Conservation (phyloP, 2,329 filamentous ascomycete genomes). For the Blastomyces gilchristii region DNA sequence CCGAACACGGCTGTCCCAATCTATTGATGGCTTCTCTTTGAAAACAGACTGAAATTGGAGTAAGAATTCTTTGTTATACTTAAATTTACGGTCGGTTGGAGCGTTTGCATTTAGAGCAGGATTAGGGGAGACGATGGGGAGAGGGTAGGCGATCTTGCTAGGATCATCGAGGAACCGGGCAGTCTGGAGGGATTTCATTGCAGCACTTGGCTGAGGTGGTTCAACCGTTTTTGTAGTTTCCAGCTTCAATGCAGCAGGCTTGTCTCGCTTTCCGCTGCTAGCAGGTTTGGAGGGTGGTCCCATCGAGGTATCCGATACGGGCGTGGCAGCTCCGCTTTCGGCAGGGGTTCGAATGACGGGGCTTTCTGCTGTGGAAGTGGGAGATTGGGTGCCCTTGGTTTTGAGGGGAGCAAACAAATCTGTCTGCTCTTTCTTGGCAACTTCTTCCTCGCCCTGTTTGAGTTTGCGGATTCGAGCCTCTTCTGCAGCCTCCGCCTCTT, state of each 20-base stretch:
- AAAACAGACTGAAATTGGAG: slow-evolving; percentile 94
- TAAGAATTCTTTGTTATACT: slow-evolving; percentile 91
- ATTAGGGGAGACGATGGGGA: slow-evolving; percentile 78
- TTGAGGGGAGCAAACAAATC: slow-evolving; percentile 37
- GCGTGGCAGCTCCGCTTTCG: slow-evolving; percentile 38
- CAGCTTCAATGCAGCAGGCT: slow-evolving; percentile 82
- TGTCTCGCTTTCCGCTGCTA: slow-evolving; percentile 54
- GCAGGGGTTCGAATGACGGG: slow-evolving; percentile 29
- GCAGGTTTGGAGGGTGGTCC: slow-evolving; percentile 45
- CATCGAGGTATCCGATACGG: slow-evolving; percentile 36
- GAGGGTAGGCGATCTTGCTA: slow-evolving; percentile 69
- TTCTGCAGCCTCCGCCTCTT: slow-evolving; percentile 39
- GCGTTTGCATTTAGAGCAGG: slow-evolving; percentile 70
- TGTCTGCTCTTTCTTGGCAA: slow-evolving; percentile 27
- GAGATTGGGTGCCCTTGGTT: slow-evolving; percentile 28
- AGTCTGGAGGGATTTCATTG: slow-evolving; percentile 84
- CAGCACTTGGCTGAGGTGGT: slow-evolving; percentile 83
- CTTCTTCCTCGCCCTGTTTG: slow-evolving; percentile 27
- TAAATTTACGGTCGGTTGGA: slow-evolving; percentile 69
- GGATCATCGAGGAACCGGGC: slow-evolving; percentile 78
- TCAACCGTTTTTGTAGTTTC: slow-evolving; percentile 79
- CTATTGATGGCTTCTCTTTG: slow-evolving; percentile 87
- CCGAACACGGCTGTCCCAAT: slow-evolving; percentile 85
- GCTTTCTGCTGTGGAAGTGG: slow-evolving; percentile 23
- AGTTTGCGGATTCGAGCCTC: slow-evolving; percentile 36